Evolutionary conservation across 2,329 filamentous ascomycete genomes (phyloP).

Genomic region (Apiospora aurea): DNA sequence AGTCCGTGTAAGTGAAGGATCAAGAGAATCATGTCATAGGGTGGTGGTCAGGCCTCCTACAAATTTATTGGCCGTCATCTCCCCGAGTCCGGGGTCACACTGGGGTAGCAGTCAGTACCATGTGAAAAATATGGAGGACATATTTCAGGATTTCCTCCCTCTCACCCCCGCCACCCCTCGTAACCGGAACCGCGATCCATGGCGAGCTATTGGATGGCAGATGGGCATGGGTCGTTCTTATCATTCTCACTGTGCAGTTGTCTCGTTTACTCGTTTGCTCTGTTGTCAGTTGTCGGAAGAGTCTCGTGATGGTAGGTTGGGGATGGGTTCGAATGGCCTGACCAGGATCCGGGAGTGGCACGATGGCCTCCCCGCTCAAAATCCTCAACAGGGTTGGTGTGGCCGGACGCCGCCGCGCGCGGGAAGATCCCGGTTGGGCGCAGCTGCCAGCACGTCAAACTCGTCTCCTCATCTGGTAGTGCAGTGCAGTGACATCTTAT

Average conservation of each 20-base stretch:
- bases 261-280: not conserved
- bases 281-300: not conserved
- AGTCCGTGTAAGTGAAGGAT: not conserved
- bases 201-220: not conserved
- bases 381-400: not conserved
- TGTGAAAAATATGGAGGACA: slow-evolving; percentile 1
- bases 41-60: not conserved
- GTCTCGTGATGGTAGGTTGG: slow-evolving; percentile 18
- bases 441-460: not conserved
- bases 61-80: not conserved
- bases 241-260: not conserved
- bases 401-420: not conserved
- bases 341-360: slow-evolving; percentile 8
- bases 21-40: not conserved
- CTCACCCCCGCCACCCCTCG: not conserved
- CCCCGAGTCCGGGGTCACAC: not conserved
- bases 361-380: not conserved
- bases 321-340: not conserved
- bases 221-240: too few relatives aligned
- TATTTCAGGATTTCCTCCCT: not conserved
- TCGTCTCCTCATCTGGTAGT: not conserved
- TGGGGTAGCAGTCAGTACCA: not conserved
- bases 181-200: not conserved
- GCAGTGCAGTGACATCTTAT: not conserved
- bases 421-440: not conserved